Percentiles rank a stretch among this genome's conserved stretches.
phyloP scores from a whole-genome alignment of 2,329 filamentous ascomycete genomes.

The Colletotrichum destructivum region DNA sequence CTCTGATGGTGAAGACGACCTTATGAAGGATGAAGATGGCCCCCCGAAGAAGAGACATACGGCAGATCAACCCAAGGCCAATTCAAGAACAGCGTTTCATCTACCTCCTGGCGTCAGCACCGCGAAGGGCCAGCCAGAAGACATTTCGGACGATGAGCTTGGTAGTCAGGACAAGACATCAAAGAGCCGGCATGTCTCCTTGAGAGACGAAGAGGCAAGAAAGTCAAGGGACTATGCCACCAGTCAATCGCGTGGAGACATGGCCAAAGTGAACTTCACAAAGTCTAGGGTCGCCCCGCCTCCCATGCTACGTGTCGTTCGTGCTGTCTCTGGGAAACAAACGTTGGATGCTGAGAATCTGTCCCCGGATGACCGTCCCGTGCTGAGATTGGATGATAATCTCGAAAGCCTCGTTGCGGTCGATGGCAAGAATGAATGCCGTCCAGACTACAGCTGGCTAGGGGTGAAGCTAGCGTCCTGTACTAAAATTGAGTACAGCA shows the following conservation, averaged over 20 bases:
- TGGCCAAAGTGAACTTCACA: slow-evolving; percentile 4
- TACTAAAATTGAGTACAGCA: neutral
- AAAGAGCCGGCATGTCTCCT: neutral
- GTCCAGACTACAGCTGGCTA: slow-evolving; percentile 20
- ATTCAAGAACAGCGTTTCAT: neutral
- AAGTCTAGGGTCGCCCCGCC: neutral
- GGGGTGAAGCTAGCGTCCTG: slow-evolving; percentile 29
- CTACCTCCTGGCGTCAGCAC: neutral
- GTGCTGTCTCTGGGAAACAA: neutral
- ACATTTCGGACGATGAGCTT: slow-evolving; percentile 17
- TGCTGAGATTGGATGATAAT: neutral
- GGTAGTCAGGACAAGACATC: neutral
- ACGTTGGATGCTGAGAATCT: neutral
- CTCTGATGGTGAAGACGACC: slow-evolving; percentile 10
- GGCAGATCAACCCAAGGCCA: neutral
- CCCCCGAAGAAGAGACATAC: slow-evolving; percentile 6
- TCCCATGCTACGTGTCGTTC: neutral
- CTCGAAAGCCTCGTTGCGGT: neutral
- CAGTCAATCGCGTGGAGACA: slow-evolving; percentile 8
- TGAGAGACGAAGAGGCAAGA: slow-evolving; percentile 1
- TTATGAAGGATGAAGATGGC: slow-evolving; percentile 1
- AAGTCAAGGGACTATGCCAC: neutral
- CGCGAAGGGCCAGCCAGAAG: slow-evolving; percentile 1
- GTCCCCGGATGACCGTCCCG: neutral
- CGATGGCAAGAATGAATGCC: neutral